phyloP scores from a whole-genome alignment of 495 filamentous ascomycete genomes.

The Letharia lupina region DNA sequence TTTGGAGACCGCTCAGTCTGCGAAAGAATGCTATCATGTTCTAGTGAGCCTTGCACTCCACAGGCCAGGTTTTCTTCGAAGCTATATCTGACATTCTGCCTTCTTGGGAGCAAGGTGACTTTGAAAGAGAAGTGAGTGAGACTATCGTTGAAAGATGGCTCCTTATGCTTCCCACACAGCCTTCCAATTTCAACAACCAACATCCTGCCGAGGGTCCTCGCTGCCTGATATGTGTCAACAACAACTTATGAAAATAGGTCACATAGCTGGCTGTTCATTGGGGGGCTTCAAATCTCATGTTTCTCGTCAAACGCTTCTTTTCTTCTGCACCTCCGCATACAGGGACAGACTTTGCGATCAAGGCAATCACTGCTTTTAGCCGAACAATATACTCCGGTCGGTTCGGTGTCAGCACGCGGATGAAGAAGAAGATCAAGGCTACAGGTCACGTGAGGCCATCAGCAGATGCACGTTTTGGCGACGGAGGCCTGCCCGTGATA shows the following conservation, averaged over 20 bases:
- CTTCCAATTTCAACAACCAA: neutral
- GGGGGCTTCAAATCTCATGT: neutral
- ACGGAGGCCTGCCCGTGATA: too few relatives aligned
- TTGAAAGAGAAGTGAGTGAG: neutral
- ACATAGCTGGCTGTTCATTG: neutral
- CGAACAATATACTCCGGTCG: too few relatives aligned
- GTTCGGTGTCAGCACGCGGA: too few relatives aligned
- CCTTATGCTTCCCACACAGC: neutral
- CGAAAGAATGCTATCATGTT: neutral
- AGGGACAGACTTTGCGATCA: too few relatives aligned
- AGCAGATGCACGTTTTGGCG: too few relatives aligned
- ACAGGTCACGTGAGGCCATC: too few relatives aligned
- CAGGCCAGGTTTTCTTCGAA: neutral
- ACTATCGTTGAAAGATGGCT: neutral
- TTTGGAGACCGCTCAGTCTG: neutral
- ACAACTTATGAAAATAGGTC: neutral
- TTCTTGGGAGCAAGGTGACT: neutral
- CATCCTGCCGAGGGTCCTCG: neutral
- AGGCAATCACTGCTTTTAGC: too few relatives aligned
- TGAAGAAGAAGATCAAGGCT: too few relatives aligned
- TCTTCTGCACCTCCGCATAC: neutral
- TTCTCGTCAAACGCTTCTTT: neutral
- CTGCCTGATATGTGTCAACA: neutral
- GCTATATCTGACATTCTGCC: neutral
- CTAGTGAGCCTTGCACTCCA: neutral